A percentile compares a stretch with the other conserved stretches of the same genome.
Conservation (phyloP, 495 filamentous ascomycete genomes). For the Aspergillus egyptiacus region DNA sequence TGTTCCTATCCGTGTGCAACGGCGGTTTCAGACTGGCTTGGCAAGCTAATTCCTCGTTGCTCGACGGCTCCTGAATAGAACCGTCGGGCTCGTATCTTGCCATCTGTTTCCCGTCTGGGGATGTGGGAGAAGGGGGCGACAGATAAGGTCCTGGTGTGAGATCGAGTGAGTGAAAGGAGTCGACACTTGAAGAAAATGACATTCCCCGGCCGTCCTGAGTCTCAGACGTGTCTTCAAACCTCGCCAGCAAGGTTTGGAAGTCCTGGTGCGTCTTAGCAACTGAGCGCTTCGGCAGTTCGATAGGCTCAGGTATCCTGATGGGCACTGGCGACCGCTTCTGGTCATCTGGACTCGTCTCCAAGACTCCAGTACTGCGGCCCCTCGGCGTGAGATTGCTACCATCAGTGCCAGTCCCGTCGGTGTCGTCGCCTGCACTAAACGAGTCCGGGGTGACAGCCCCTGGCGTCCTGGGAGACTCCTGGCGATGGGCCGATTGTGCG, state of each 20-base stretch:
- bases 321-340: slow-evolving; percentile 16
- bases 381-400: slow-evolving; percentile 28
- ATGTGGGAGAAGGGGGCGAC: slow-evolving; percentile 21
- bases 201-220: slow-evolving; percentile 28
- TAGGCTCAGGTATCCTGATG: slow-evolving; percentile 18
- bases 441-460: slow-evolving; percentile 23
- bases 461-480: slow-evolving; percentile 8
- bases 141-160: slow-evolving; percentile 15
- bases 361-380: slow-evolving; percentile 22
- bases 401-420: slow-evolving; percentile 36
- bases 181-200: slow-evolving; percentile 50
- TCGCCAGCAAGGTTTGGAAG: slow-evolving; percentile 40
- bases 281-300: slow-evolving; percentile 19
- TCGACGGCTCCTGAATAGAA: background rate
- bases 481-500: slow-evolving; percentile 6
- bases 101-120: slow-evolving; percentile 26
- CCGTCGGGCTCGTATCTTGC: background rate
- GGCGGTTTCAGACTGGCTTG: slow-evolving; percentile 1
- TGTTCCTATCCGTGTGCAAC: slow-evolving; percentile 1
- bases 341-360: slow-evolving; percentile 26
- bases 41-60: background rate
- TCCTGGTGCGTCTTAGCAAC: slow-evolving; percentile 38
- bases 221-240: slow-evolving; percentile 36
- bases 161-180: slow-evolving; percentile 58
- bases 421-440: slow-evolving; percentile 34